A percentile compares a stretch with the other conserved stretches of the same genome.
phyloP scores from a whole-genome alignment of 352 stramenopile genomes.

The Globisporangium rhizosaccharum region DNA sequence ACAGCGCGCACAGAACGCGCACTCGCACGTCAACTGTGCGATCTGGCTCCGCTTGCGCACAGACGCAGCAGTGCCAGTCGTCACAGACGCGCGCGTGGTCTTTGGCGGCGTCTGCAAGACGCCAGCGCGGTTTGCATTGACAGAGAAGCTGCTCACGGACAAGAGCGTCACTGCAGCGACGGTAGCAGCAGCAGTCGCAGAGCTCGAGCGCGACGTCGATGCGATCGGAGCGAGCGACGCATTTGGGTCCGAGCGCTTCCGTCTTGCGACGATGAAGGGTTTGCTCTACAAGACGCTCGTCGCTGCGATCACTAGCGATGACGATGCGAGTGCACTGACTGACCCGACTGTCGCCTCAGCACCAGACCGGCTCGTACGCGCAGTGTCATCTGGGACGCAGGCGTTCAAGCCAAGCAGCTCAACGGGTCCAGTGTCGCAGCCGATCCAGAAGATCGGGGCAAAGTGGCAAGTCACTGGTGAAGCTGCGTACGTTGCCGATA shows the following conservation, averaged over 20 bases:
- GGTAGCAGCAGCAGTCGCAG: slow-evolving; percentile 72
- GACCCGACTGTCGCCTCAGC: slow-evolving; percentile 16
- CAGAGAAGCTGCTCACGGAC: slow-evolving; percentile 64
- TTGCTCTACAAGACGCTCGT: slow-evolving; percentile 96
- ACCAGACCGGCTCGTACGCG: slow-evolving; percentile 22
- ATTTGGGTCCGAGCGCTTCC: slow-evolving; percentile 21
- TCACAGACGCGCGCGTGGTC: slow-evolving; percentile 42
- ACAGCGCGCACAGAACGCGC: slow-evolving; percentile 40
- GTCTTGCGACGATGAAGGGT: slow-evolving; percentile 26
- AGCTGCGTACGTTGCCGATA: slow-evolving; percentile 47
- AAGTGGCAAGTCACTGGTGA: slow-evolving; percentile 55
- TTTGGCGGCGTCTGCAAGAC: slow-evolving; percentile 72
- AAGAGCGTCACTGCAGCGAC: slow-evolving; percentile 69
- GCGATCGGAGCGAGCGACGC: slow-evolving; percentile 25
- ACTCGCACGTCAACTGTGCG: slow-evolving; percentile 54
- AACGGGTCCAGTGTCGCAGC: slow-evolving; percentile 32
- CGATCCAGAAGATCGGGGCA: slow-evolving; percentile 47
- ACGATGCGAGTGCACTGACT: slow-evolving; percentile 4
- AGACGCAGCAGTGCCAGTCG: slow-evolving; percentile 57
- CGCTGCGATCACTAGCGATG: slow-evolving; percentile 20
- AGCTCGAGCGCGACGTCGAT: slow-evolving; percentile 86
- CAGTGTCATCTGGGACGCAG: slow-evolving; percentile 37
- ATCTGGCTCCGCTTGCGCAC: slow-evolving; percentile 25
- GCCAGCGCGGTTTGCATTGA: slow-evolving; percentile 39
- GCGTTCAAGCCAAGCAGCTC: slow-evolving; percentile 46